Base-by-base conservation (phyloP, 805 yeast species). In the Yamadazyma takamatsuzukensis region DNA sequence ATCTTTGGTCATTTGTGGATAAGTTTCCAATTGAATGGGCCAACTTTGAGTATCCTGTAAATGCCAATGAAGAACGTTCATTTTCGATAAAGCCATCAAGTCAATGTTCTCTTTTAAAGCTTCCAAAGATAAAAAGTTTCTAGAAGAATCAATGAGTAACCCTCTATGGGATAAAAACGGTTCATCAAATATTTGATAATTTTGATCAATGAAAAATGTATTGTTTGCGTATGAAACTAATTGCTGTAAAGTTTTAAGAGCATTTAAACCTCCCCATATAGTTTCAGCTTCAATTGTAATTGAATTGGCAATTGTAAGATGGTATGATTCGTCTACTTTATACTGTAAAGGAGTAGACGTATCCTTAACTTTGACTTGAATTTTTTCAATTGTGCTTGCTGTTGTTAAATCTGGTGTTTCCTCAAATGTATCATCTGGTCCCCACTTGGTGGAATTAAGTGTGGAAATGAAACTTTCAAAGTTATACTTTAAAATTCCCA, bases 61-160 rank as follows among this genome's bases (percentile, higher is more conserved):
- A 39, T 65, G 72, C 66, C 67, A 61, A 37, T 65, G 72, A 25
- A 65, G 45, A 4, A 56, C 48, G 39, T 65, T 65, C 52, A 65
- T 35, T 46, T 65, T 64, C 9, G 59, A 32, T n/a, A 60, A 46
- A 1, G 65, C 39, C 65, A 65, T 54, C 16, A 56, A 41, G 30
- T 64, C 70, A 31, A 65, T 47, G 40, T 64, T 68, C 26, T 57
- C 53, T 24, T 43, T 29, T 14, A 65, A 41, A 9, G 52, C 40
- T 10, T 43, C 37, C 11, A 54, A 35, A 4, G 49, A 25, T 17
- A 61, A 38, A 45, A 52, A 65, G 43, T 65, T 64, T 30, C 72
- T 45, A 4, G 57, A 61, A 8, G 61, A 45, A 41, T 65, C 72
- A 25, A 65, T 45, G 54, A 63, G 39, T 8, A 64, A 10, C 6